Conservation (phyloP, 2,329 filamentous ascomycete species). For the Diaporthe sp. region DNA sequence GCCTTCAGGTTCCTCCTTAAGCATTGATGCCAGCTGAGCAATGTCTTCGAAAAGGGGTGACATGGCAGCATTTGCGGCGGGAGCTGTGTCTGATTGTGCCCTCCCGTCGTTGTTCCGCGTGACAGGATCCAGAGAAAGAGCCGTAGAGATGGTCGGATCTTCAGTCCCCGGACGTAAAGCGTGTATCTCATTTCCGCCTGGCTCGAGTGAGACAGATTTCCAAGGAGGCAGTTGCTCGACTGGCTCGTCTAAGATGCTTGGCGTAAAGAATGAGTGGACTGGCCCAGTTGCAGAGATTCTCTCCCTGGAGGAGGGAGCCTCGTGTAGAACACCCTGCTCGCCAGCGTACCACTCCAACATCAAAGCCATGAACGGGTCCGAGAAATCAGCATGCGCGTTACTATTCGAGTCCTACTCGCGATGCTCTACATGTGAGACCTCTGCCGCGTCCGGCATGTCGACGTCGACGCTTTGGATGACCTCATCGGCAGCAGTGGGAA, state of each 20-base stretch:
- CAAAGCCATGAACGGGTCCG: not conserved
- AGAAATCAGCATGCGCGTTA: not conserved
- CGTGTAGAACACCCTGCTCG: too few species aligned
- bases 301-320: too few species aligned
- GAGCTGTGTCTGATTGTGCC: not conserved
- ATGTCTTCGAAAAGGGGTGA: not conserved
- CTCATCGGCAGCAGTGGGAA: slow-evolving; percentile 2
- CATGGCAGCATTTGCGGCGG: not conserved
- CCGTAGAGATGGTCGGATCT: not conserved
- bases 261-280: not conserved
- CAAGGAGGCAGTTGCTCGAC: too few species aligned
- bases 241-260: not conserved
- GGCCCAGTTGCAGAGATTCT: too few species aligned
- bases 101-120: not conserved
- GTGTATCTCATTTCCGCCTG: not conserved
- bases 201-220: too few species aligned
- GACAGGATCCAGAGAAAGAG: not conserved
- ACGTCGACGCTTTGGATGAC: slow-evolving; percentile 17
- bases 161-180: not conserved
- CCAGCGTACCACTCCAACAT: not conserved
- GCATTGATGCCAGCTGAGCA: not conserved
- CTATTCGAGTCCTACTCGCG: slow-evolving; percentile 32
- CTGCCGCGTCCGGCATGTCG: slow-evolving; percentile 34
- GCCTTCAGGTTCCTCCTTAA: not conserved
- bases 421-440: slow-evolving; percentile 33